Percentiles rank a stretch among this genome's conserved stretches.
Conservation (phyloP, 2,329 filamentous ascomycete genomes). For the Claviceps africana region DNA sequence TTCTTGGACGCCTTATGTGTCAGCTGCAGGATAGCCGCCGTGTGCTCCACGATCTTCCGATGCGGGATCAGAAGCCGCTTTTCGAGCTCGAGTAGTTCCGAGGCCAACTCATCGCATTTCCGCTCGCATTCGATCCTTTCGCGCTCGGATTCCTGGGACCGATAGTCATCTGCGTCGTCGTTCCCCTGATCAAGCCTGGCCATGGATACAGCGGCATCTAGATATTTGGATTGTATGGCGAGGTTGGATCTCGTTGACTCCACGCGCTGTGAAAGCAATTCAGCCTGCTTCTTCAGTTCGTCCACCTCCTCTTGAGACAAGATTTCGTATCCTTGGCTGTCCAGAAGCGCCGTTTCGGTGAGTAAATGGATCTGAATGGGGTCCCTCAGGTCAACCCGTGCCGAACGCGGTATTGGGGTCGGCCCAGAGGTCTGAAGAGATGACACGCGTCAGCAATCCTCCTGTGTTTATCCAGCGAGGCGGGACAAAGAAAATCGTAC, state of each 20-base stretch:
- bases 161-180: slow-evolving; percentile 30
- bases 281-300: slow-evolving; percentile 73
- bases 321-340: slow-evolving; percentile 75
- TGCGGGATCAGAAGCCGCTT: slow-evolving; percentile 63
- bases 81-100: slow-evolving; percentile 68
- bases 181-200: slow-evolving; percentile 45
- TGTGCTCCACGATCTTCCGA: slow-evolving; percentile 69
- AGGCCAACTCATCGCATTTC: slow-evolving; percentile 73
- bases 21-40: slow-evolving; percentile 79
- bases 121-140: slow-evolving; percentile 62
- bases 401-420: slow-evolving; percentile 20
- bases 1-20: slow-evolving; percentile 68
- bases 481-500: slow-evolving; percentile 26
- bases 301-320: slow-evolving; percentile 87
- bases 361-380: slow-evolving; percentile 78
- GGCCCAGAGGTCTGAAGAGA: neutral
- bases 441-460: neutral
- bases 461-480: too few relatives aligned
- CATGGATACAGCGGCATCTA: slow-evolving; percentile 82
- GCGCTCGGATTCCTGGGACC: slow-evolving; percentile 48
- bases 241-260: slow-evolving; percentile 72
- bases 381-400: slow-evolving; percentile 49
- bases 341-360: slow-evolving; percentile 81
- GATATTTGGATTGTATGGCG: slow-evolving; percentile 80
- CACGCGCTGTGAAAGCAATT: slow-evolving; percentile 58